Conservation (phyloP, 2,329 filamentous ascomycete species). For the Ceratocystis cubensis region DNA sequence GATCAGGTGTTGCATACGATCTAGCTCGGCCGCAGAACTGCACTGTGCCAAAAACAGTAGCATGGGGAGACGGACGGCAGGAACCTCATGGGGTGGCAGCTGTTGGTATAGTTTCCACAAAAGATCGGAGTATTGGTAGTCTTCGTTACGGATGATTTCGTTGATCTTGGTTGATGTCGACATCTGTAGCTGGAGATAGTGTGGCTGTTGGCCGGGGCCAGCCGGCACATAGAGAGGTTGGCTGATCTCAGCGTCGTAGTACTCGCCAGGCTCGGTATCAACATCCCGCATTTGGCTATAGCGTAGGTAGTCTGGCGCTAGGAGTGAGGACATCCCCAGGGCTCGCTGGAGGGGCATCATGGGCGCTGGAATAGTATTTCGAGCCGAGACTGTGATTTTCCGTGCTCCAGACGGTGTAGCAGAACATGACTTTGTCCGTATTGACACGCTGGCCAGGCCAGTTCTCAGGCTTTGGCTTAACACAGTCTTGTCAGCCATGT, state of each 20-base stretch:
- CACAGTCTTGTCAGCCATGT: not conserved
- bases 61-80: constrained; percentile 9
- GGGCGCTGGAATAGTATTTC: not conserved
- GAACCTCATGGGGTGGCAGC: constrained; percentile 1
- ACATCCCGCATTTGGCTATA: constrained; percentile 8
- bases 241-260: not conserved
- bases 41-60: constrained; percentile 18
- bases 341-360: constrained; percentile 4
- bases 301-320: constrained; percentile 13
- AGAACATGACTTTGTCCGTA: not conserved
- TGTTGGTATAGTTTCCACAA: constrained; percentile 16
- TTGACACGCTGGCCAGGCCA: not conserved
- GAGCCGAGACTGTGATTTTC: constrained; percentile 11
- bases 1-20: constrained; percentile 20
- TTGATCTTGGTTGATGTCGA: not conserved
- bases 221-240: constrained; percentile 11
- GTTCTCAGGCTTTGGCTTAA: not conserved
- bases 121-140: constrained; percentile 18
- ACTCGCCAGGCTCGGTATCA: constrained; percentile 12
- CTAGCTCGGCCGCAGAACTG: constrained; percentile 19
- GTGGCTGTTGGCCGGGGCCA: constrained; percentile 15
- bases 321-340: constrained; percentile 2
- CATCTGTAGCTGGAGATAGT: constrained; percentile 15
- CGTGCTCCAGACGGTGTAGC: not conserved
- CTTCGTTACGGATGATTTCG: constrained; percentile 16